Evolutionary conservation across 345 rosid species (phyloP), one percentile per base, ranked within the genome.

Genomic region (Brassica carinata): DNA sequence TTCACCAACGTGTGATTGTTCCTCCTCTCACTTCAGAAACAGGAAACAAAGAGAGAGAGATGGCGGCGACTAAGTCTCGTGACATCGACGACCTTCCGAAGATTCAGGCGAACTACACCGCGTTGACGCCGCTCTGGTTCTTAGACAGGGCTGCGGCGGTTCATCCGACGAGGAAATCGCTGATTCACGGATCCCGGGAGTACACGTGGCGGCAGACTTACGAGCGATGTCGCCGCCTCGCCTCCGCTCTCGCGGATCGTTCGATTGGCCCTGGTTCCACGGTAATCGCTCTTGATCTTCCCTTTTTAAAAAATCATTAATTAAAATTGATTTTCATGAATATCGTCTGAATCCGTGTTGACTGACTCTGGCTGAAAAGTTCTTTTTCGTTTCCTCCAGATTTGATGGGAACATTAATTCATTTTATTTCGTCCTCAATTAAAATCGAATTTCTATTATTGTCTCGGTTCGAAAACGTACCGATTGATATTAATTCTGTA

Each of bases 51-150:
- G 38, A 55, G 75, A 63, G 26, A 40, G 63, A 62, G 7, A 71
- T 77, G 45, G 78, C 59, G 33, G 62, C 17, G 77, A 82, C 76
- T 82, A 85, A 17, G 85, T 61, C 40, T 79, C 86, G 83, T 64
- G 98, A 91, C 77, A 93, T 89, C 53, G 99, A 95, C 67, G 93
- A 91, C 31, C 90, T 95, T 26, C 98, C 98, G 0, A 93, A 93
- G 69, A 89, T 87, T 85, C 82, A 75, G 0, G 99, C 97, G 11
- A 95, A 95, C 88, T 88, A 88, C 89, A 88, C 83, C 8, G 94
- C 99, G 23, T 27, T 95, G 73, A 93, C 99, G 59, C 99, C 99
- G 19, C 87, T 95, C 1, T 89, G 94, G 92, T 91, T 95, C 77
- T 75, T 95, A 10, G 92, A 91, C 14, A 87, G 99, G 63, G 98